These are phyloP conservation scores for Phytophthora kernoviae DNA, from an alignment of 352 stramenopile species.

Conservation along the genomic window DNA sequence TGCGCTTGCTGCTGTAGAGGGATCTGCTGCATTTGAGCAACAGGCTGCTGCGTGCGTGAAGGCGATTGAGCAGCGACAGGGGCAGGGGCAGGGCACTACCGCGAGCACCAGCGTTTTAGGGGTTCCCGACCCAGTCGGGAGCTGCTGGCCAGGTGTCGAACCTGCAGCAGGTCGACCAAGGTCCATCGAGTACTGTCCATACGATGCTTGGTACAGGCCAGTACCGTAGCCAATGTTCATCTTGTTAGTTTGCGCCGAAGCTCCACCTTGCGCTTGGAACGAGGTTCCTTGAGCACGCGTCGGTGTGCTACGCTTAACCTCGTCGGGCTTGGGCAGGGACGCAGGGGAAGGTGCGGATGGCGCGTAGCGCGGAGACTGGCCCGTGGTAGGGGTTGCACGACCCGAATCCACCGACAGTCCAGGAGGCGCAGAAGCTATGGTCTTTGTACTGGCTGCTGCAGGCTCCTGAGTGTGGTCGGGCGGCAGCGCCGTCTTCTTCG, in stretches of 20 bases:
- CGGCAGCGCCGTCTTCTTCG: constrained; percentile 75
- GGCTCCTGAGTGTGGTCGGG: constrained; percentile 49
- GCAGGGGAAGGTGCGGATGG: constrained; percentile 84
- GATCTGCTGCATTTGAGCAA: constrained; percentile 47
- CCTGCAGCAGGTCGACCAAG: constrained; percentile 45
- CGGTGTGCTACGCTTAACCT: constrained; percentile 79
- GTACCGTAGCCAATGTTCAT: constrained; percentile 70
- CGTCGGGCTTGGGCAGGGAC: constrained; percentile 85
- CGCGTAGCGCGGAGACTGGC: constrained; percentile 67
- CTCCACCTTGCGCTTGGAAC: constrained; percentile 49
- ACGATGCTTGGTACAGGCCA: constrained; percentile 77
- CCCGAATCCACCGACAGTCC: constrained; percentile 73
- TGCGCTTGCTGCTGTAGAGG: constrained; percentile 39
- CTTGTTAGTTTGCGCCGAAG: constrained; percentile 55
- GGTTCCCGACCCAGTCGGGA: constrained; percentile 52
- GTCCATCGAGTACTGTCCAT: constrained; percentile 86
- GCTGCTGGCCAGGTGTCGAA: constrained; percentile 41
- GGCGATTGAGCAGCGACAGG: constrained; percentile 58
- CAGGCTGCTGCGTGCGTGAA: constrained; percentile 48
- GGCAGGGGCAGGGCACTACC: constrained; percentile 21
- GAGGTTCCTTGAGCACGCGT: constrained; percentile 51
- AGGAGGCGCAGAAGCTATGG: constrained; percentile 63
- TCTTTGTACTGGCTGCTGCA: constrained; percentile 35
- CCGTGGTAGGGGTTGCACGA: constrained; percentile 67
- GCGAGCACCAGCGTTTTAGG: constrained; percentile 50